Base-by-base conservation (phyloP, 371 early-diverging fungal genomes). In the Mortierella sp. region DNA sequence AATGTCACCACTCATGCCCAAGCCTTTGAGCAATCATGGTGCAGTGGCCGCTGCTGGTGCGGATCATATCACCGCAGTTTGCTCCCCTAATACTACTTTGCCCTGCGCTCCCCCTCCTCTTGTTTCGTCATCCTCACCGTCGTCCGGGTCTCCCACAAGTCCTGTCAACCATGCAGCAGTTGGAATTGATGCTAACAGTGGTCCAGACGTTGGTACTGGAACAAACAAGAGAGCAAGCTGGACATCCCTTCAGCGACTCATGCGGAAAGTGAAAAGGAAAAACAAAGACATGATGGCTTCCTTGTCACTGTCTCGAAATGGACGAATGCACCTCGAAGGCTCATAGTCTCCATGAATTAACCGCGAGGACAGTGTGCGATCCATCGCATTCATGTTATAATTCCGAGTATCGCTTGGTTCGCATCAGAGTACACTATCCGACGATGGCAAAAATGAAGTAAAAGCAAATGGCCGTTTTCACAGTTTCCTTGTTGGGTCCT, bases 211-310 rank as follows among this genome's bases (percentile, higher is more conserved):
- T 4, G 50, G 28, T 1, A 45, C 7, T 41, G 42, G 42, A 21
- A 2, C 39, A 2, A 31, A 31, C 2, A 63, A 54, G 49, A 24
- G 50, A 23, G 43, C 24, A 19, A 56, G 56, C 34, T 74, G 69
- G 69, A 48, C 23, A 23, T 61, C 69, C 0, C 50, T 73, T 19
- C 68, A 64, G 12, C 50, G 61, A 16, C 31, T 56, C 43, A 57
- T 64, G 50, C 55, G 28, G 48, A 67, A 64, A 21, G 61, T 68
- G 45, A 42, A 64, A 3, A 70, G 43, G 41, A 60, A 26, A 8
- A 64, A 58, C 18, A 45, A 46, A 3, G 26, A 50, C 14, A 41
- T 46, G 13, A 39, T 54, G 39, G 53, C 62, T 0, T 13, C 23
- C 18, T 3, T 31, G 31, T 49, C 51, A 30, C 38, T 58, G 30